Percentiles rank a stretch among this genome's conserved stretches.
Evolutionary conservation across 257 asterid genomes (phyloP).

Genomic region (Anisodus acutangulus): DNA sequence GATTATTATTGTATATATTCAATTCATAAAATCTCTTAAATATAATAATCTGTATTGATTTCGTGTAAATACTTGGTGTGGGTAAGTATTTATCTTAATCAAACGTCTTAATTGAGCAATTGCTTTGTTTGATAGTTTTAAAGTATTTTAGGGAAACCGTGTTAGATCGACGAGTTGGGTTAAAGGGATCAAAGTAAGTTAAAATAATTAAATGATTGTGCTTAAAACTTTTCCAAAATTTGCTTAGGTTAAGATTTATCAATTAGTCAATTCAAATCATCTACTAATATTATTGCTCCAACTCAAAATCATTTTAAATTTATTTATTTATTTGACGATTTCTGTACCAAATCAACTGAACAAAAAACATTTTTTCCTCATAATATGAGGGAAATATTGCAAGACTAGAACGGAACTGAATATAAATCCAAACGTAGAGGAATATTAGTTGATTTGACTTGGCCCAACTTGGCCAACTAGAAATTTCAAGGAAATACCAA

Average conservation of each 20-base stretch:
- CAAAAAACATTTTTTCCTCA: neutral
- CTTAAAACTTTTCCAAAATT: too few relatives aligned
- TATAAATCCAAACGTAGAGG: neutral
- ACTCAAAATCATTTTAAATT: neutral
- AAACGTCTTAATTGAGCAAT: neutral
- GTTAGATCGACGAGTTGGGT: too few relatives aligned
- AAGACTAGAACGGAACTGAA: neutral
- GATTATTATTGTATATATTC: too few relatives aligned
- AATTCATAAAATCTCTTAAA: too few relatives aligned
- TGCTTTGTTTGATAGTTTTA: neutral
- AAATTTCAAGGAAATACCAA: neutral
- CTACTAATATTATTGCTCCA: neutral
- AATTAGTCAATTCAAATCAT: neutral
- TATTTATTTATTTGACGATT: neutral
- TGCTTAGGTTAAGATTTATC: neutral
- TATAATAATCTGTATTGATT: too few relatives aligned
- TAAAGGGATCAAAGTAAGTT: too few relatives aligned
- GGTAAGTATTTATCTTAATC: too few relatives aligned
- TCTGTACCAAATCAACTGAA: neutral
- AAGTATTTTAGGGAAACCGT: too few relatives aligned
- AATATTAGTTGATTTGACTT: constrained; percentile 13
- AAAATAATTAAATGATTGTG: too few relatives aligned
- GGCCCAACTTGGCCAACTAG: constrained; percentile 23
- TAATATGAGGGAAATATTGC: neutral
- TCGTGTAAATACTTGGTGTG: too few relatives aligned